Base-by-base conservation (phyloP, 495 filamentous ascomycete species). In the Tuber melanosporum region DNA sequence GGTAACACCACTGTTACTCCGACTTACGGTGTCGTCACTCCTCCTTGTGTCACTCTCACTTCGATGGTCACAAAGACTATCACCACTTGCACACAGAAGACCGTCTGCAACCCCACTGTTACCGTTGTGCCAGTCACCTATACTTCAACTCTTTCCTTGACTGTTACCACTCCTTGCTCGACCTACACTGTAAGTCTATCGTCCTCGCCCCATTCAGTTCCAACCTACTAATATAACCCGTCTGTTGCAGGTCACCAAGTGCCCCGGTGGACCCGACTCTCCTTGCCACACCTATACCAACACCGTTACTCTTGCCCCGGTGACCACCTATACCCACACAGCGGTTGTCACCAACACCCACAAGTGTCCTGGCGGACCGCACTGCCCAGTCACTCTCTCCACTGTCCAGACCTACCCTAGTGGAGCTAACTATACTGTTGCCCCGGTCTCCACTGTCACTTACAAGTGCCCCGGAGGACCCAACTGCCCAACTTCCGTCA, bases 31-130 rank as follows among this genome's bases (percentile, higher is more conserved):
- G n/a, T 45, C 6, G 72, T 72, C 49, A 66, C 57, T 36, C 39
- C 78, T 72, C 78, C 78, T 15, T 80, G 78, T 49, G 78, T 80
- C 45, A 80, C 78, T 7, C 79, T 76, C 72, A 80, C 78, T 43
- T 80, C 78, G 3, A 76, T 79, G 57, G 71, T 80, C 42, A 52
- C 75, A 36, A 80, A 80, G 73, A 80, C 78, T 14, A 71, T 80
- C 71, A 80, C 78, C 3, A 73, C 45, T 0, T 80, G 78, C 46
- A 72, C 71, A 41, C 43, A 62, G 26, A 76, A 43, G 47, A 73
- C 44, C 15, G 26, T 49, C 62, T 80, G 78, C 47, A 47, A 46
- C 71, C 71, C 77, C 20, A 80, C 73, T 26, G 76, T 74, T 41
- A 80, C 78, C 32, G 62, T 73, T 32, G 57, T 42, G 43, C 78